Evolutionary conservation across 176 grass and related monocot species (phyloP).

Genomic region (Hyparrhenia diplandra): DNA sequence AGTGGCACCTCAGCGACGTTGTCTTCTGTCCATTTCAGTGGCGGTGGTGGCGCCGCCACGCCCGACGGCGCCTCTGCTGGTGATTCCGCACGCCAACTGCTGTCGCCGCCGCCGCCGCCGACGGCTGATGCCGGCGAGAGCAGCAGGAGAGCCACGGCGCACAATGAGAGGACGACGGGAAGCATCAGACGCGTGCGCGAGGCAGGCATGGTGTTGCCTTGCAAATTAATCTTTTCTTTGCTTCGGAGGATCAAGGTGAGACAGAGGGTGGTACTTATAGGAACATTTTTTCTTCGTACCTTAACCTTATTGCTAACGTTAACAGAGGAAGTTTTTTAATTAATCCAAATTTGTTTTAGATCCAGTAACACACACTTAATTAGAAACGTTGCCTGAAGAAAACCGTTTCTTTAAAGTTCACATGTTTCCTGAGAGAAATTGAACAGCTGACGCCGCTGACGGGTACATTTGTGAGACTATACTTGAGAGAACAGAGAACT

Average conservation of each 20-base stretch:
- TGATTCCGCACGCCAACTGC: neutral
- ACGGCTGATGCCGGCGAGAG: conserved; percentile 1
- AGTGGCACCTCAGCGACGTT: too few species aligned
- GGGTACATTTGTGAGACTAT: neutral
- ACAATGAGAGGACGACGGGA: neutral
- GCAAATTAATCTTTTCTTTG: neutral
- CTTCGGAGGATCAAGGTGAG: neutral
- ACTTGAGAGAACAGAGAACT: too few species aligned
- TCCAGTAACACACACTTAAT: neutral
- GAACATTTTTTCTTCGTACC: neutral
- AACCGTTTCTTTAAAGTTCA: neutral
- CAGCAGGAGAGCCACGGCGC: conserved; percentile 24
- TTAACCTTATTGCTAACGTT: neutral
- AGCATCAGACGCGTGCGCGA: neutral
- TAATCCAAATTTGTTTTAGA: too few species aligned
- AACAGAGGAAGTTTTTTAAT: neutral
- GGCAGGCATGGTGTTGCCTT: conserved; percentile 1
- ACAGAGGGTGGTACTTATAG: neutral
- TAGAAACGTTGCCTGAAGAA: neutral
- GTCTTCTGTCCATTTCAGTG: too few species aligned
- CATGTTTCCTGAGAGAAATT: neutral
- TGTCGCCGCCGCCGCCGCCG: neutral
- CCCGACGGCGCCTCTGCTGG: neutral
- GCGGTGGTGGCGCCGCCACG: too few species aligned
- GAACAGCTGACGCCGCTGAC: neutral